Evolutionary conservation across 2,329 filamentous ascomycete species (phyloP), one percentile per base, ranked within the genome.

Genomic region (Verruconis gallopava): DNA sequence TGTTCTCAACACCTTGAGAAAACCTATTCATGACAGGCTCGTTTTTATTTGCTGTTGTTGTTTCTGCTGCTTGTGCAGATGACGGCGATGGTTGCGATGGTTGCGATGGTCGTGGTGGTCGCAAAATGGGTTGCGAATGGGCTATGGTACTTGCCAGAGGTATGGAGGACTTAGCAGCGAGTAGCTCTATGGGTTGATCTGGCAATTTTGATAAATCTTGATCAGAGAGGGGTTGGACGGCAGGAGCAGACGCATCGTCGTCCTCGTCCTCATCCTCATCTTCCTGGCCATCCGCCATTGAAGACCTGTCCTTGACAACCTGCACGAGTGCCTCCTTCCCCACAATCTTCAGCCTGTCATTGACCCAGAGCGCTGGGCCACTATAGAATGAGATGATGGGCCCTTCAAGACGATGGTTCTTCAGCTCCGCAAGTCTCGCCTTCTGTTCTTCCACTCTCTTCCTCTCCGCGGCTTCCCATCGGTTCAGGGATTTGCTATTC

Each of bases 321-420:
- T 61, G 56, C 5, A 59, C 43, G 14, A 56, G 55, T 5, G 55
- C 55, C 43, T 58, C 54, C 45, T 61, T 61, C 21, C 84, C 83
- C 30, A 85, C 72, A 47, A 75, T 72, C 54, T 75, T 79, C 54
- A 88, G 66, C 55, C 79, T 82, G 18, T 81, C 81, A 52, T 85
- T 79, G 43, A 80, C 71, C 73, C 85, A 89, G 51, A 84, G 76
- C 22, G 83, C 83, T 48, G 85, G 74, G n/a, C 89, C 91, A 59
- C 88, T 96, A 81, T 88, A 95, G 59, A 83, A 89, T 2, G 84
- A 85, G 33, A 95, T 79, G 9, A 95, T 85, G 0, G 91, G 85
- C 0, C 91, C 91, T 42, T 89, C 79, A 5, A 96, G 71, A 39
- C 82, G 85, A 38, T 88, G 77, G 57, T 86, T 85, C 53, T 93